Evolutionary conservation across 371 early-diverging fungal genomes (phyloP).

Genomic region (Syncephalastrum contaminatum): DNA sequence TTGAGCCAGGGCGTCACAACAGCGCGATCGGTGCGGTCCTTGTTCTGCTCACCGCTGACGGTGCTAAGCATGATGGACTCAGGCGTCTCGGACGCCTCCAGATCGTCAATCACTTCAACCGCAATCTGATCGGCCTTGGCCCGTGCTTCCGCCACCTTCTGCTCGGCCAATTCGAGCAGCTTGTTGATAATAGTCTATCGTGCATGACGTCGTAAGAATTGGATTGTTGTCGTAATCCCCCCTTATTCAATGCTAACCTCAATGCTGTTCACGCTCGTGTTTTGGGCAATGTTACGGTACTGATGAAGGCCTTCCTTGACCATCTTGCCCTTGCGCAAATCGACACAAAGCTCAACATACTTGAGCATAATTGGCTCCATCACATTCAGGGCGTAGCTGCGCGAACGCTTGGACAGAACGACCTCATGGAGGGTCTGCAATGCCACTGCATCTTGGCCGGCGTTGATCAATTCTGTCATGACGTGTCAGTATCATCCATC

Average conservation of each 20-base stretch:
- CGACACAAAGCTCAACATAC: conserved; percentile 91
- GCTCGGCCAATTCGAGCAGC: conserved; percentile 85
- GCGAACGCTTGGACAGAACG: conserved; percentile 84
- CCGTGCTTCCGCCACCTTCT: conserved; percentile 90
- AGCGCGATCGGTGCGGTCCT: conserved; percentile 95
- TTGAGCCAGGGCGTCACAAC: conserved; percentile 98
- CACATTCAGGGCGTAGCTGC: conserved; percentile 71
- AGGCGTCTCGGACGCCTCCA: conserved; percentile 95
- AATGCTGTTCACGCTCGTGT: conserved; percentile 86
- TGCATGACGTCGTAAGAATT: conserved; percentile 1
- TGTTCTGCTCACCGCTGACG: conserved; percentile 91
- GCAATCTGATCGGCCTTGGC: conserved; percentile 87
- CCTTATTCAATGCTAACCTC: conserved; percentile 54
- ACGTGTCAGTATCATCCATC: conserved; percentile 5
- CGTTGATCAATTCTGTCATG: conserved; percentile 83
- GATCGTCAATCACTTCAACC: conserved; percentile 84
- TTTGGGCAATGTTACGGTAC: conserved; percentile 96
- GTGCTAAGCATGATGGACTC: conserved; percentile 94
- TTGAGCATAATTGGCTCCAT: conserved; percentile 93
- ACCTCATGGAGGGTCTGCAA: conserved; percentile 89
- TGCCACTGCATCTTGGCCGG: conserved; percentile 86
- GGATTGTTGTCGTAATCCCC: background rate
- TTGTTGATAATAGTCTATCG: conserved; percentile 74
- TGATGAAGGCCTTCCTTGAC: conserved; percentile 95
- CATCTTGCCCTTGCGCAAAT: conserved; percentile 84